A percentile compares a stretch with the other conserved stretches of the same genome.
These are phyloP conservation scores for Pseudomassariella vexata DNA, from an alignment of 2,329 filamentous ascomycete genomes.

Conservation along the genomic window DNA sequence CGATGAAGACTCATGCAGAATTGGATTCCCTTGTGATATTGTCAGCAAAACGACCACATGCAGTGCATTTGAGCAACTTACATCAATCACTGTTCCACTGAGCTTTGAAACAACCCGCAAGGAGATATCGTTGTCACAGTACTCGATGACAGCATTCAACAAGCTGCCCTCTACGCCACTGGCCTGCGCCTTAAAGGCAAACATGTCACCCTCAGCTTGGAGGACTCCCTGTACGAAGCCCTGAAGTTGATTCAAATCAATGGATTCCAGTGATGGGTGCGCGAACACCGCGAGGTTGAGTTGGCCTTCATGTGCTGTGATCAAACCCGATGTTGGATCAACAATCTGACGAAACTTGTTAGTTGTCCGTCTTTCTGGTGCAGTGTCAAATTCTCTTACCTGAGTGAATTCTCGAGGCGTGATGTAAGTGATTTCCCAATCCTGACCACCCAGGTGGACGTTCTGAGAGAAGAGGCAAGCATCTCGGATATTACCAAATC, in stretches of 20 bases:
- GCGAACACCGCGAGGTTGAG: conserved; percentile 43
- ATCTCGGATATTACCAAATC: conserved; percentile 57
- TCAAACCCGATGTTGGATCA: conserved; percentile 19
- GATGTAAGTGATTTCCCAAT: conserved; percentile 43
- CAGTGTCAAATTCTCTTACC: conserved; percentile 15
- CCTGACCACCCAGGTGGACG: conserved; percentile 33
- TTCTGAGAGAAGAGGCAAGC: conserved; percentile 44
- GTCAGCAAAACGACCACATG: no score
- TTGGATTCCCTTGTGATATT: conserved; percentile 18
- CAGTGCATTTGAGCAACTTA: conserved; percentile 16
- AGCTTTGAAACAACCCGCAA: conserved; percentile 32
- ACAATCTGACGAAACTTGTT: conserved; percentile 16
- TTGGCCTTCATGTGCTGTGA: conserved; percentile 48
- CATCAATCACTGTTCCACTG: conserved; percentile 30
- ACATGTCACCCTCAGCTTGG: conserved; percentile 42
- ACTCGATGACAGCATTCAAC: conserved; percentile 46
- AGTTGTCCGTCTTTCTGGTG: conserved; percentile 1
- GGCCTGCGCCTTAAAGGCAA: conserved; percentile 40
- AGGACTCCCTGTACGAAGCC: conserved; percentile 35
- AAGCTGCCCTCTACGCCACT: conserved; percentile 32
- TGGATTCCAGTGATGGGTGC: conserved; percentile 9
- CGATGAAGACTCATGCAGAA: conserved; percentile 21
- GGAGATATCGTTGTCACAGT: conserved; percentile 41
- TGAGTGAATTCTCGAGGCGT: conserved; percentile 37
- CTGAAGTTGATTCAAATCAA: conserved; percentile 24